Percentiles rank a stretch among this genome's conserved stretches.
Conservation (phyloP, 495 filamentous ascomycete genomes). For the Aspergillus kassunensis region DNA sequence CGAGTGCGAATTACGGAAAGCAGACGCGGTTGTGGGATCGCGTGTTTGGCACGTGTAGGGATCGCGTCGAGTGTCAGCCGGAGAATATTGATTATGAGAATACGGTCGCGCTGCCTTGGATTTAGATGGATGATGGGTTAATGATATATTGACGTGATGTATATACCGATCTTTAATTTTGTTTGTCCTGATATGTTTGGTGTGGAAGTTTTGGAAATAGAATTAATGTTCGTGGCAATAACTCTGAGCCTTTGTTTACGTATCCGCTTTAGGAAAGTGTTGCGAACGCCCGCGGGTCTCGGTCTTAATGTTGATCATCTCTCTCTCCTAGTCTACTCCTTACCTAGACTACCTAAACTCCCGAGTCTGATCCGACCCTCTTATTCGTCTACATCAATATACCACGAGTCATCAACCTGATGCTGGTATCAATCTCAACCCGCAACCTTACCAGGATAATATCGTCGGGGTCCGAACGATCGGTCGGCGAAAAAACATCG, state of each 20-base stretch:
- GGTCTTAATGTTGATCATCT: too few relatives aligned
- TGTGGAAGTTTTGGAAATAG: too few relatives aligned
- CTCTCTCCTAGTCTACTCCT: background rate
- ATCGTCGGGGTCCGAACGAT: background rate
- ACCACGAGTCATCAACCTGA: too few relatives aligned
- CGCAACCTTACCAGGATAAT: background rate
- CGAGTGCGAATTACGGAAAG: constrained; percentile 43
- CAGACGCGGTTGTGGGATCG: constrained; percentile 42
- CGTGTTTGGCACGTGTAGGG: constrained; percentile 38
- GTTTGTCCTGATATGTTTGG: too few relatives aligned
- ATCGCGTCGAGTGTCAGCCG: constrained; percentile 30
- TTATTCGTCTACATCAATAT: background rate
- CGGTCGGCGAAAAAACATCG: background rate
- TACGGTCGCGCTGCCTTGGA: constrained; percentile 15
- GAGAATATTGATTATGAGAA: constrained; percentile 41
- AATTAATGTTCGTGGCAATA: background rate
- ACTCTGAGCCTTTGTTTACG: background rate
- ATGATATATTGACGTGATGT: background rate
- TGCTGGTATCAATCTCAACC: too few relatives aligned
- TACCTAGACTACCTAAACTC: too few relatives aligned
- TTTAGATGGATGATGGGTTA: constrained; percentile 29
- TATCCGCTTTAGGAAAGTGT: constrained; percentile 3
- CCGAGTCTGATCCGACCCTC: too few relatives aligned
- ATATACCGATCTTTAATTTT: background rate
- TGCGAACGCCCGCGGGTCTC: background rate